Base-by-base conservation (phyloP, 2,329 filamentous ascomycete genomes). In the Fusarium longipes region DNA sequence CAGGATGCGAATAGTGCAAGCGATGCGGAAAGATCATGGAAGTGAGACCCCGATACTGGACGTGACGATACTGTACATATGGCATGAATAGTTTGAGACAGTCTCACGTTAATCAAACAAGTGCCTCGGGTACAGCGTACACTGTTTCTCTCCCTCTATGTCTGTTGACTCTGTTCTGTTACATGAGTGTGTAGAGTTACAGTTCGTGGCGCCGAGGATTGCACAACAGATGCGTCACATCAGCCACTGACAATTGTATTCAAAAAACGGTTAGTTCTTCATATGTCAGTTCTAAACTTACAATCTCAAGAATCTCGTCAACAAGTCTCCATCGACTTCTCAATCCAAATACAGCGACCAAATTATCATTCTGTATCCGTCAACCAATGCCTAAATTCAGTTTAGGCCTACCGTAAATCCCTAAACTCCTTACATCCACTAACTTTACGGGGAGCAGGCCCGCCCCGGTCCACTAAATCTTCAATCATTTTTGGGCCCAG, bases 351-450 rank as follows among this genome's bases (percentile, higher is more conserved):
- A 18, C 36, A 54, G 44, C 22, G 29, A 43, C 18, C 39, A 18
- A 6, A 32, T 30, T 14, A 57, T 35, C 18, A 24, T 29, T 5
- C 35, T 53, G 32, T 47, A 40, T 33, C 11, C 3, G 25, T 38
- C 32, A 33, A 18, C 14, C 44, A 60, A 52, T 60, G 57, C 48
- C 58, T 62, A 9, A 22, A 62, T 62, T 22, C n/a, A 62, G 58
- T 62, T 48, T 62, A 62, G 58, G 8, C 22, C 40, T 62, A 56
- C 48, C 57, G 48, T 24, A 56, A 22, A 44, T 24, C 44, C 32
- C 38, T 27, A 36, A 22, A 25, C 30, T 20, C 17, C 12, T 32
- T 38, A 49, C 17, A 59, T n/a, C 40, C 57, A 42, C 58, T 63
- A 62, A 62, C n/a, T 22, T 18, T 22, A 30, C 43, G 38, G 51